Evolutionary conservation across 371 early-diverging fungal genomes (phyloP).

Genomic region (Nematocida displodere): DNA sequence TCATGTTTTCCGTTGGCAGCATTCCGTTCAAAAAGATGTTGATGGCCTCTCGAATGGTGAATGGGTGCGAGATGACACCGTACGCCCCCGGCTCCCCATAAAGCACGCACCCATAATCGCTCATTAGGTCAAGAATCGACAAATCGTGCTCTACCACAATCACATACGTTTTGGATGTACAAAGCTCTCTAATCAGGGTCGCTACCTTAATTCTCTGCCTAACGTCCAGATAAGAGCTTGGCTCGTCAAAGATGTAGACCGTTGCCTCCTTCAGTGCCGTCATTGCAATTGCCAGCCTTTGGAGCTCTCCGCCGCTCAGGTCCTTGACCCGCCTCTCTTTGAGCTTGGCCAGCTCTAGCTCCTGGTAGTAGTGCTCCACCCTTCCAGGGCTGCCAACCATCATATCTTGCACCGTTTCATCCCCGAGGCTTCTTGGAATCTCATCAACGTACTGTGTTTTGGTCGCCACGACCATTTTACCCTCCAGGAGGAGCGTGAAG

Average conservation of each 20-base stretch:
- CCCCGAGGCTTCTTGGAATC: conserved; percentile 78
- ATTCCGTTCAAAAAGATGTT: conserved; percentile 97
- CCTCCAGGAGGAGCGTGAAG: conserved; percentile 85
- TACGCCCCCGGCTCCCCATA: conserved; percentile 95
- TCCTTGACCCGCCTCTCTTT: conserved; percentile 77
- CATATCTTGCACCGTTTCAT: conserved; percentile 66
- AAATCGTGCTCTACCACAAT: conserved; percentile 99
- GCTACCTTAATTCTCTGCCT: conserved; percentile 97
- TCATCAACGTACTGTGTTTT: conserved; percentile 97
- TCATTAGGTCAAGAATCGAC: conserved; percentile 91
- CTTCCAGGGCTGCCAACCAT: conserved; percentile 71
- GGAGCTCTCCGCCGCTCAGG: conserved; percentile 97
- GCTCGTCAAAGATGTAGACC: conserved; percentile 99
- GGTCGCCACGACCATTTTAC: conserved; percentile 70
- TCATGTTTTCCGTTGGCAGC: conserved; percentile 96
- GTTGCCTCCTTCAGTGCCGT: conserved; percentile 79
- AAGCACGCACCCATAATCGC: conserved; percentile 94
- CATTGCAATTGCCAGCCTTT: conserved; percentile 90
- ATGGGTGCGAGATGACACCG: conserved; percentile 96
- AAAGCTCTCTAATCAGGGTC: conserved; percentile 78
- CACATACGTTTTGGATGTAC: conserved; percentile 74
- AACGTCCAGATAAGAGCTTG: conserved; percentile 94
- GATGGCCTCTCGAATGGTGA: conserved; percentile 94
- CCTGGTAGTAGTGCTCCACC: conserved; percentile 65
- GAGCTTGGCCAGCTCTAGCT: conserved; percentile 73